Evolutionary conservation across 805 yeast genomes (phyloP), one percentile per base, ranked within the genome.

Genomic region (Metschnikowia kofuensis): DNA sequence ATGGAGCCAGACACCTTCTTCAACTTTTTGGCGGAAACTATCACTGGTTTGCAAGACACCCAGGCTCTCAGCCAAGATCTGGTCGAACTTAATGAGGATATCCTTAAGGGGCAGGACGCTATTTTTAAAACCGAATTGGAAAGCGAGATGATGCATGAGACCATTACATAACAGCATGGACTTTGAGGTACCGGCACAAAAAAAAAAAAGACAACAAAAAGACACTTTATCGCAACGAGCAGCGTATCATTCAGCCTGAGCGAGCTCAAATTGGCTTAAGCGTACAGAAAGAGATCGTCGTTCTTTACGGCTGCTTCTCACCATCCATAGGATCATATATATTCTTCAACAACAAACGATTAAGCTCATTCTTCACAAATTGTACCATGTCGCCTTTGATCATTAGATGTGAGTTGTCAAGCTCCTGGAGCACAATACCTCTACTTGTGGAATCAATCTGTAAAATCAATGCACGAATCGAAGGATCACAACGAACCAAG

Each of bases 331-430:
- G 94, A 59, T 88, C 85, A 67, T 87, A 92, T 1, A 92, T 83
- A 63, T 92, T 94, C 65, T 87, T 83, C 1, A 96, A 83, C 26
- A 92, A 72, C 52, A 89, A 68, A 52, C 82, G 69, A 62, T 87
- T 89, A 55, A 92, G 76, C 64, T 92, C 96, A 45, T 68, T 72
- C 57, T 90, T 92, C 42, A 92, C 84, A 60, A 74, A 83, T 26
- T 82, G 84, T 2, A 92, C 87, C 67, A 84, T 87, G 35, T 80
- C 78, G 31, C 85, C 85, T 56, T 88, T 92, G 29, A 92, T 85
- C 52, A 94, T 72, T 15, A 92, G 67, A 66, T 94, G 98, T 1
- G 94, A 88, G 40, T 91, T 97, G 63, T 94, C 98, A 38, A 92
- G 75, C 58, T 94, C 98, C 66, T 85, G 83, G 26, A 74, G 56